Base-by-base conservation (phyloP, 2,329 filamentous ascomycete species). In the Orbilia ellipsospora region DNA sequence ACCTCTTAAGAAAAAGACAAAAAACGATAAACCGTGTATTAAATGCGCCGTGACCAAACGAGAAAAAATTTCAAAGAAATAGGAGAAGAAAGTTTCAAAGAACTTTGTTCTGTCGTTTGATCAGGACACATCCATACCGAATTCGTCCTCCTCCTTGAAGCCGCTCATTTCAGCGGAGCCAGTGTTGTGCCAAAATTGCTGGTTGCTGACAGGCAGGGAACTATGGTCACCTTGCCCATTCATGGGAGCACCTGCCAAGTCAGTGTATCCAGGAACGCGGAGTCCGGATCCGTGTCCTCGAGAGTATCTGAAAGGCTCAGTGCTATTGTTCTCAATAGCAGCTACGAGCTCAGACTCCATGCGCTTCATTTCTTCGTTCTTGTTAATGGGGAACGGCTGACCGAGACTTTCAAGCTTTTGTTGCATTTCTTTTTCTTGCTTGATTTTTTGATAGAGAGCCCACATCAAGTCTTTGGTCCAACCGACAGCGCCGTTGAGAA, bases 381-480 rank as follows among this genome's bases (percentile, higher is more conserved):
- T 86, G 80, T 93, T 90, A 80, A 95, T 94, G 0, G 93, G 92
- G 82, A 92, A 91, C 13, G 86, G 87, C 7, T 90, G 90, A 51
- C 92, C 92, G 13, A 94, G 86, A 73, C 90, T 89, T 36, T 86
- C 85, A 59, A 98, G 87, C 81, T 97, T 91, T 77, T 96, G 91
- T 28, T 75, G 72, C 64, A 75, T 75, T 50, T 75, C 72, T 50
- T 75, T 69, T 82, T 96, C 92, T 81, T 94, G 91, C 81, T 95
- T 90, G 78, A 96, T 87, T 84, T 96, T 96, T 80, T 92, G 87
- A 81, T 97, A 90, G 73, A 97, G 85, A 84, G 96, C 90, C 95
- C 95, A 98, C 93, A 98, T 97, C 62, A 99, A 86, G 83, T 99
- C 95, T 77, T 94, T 89, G 76, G 93, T 97, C 95, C 95, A 99